Conservation (phyloP, 164 flowering plant species). For the Magnolia kwangsiensis region DNA sequence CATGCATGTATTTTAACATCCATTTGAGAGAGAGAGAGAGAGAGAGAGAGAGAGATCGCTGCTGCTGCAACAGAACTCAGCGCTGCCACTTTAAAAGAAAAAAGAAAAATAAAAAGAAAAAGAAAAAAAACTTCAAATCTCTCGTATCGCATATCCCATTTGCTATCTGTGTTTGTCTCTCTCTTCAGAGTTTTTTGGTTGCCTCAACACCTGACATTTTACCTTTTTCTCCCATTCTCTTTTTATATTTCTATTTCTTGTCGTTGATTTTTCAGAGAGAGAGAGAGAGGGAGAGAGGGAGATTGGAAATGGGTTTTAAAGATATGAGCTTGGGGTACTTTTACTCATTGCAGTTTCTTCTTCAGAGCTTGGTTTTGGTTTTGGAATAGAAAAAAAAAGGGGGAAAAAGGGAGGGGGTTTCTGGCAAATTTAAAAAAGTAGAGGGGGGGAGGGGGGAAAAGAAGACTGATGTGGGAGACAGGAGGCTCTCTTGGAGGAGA, state of each 20-base stretch:
- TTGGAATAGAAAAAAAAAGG: neutral
- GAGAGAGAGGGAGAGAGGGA: neutral
- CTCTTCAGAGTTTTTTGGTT: neutral
- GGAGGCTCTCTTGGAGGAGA: slow-evolving; percentile 74
- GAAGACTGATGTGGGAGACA: slow-evolving; percentile 44
- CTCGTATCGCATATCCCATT: too few species aligned
- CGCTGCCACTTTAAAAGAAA: neutral
- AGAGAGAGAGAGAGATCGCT: slow-evolving; percentile 5
- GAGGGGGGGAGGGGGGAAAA: neutral
- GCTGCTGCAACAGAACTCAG: neutral
- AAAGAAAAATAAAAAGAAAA: neutral
- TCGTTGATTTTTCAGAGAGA: slow-evolving; percentile 20
- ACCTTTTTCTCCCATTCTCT: too few species aligned
- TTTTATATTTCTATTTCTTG: neutral
- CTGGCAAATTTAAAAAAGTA: neutral
- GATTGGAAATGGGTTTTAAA: slow-evolving; percentile 25
- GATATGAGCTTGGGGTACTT: slow-evolving; percentile 17
- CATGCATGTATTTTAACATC: neutral
- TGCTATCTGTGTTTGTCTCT: neutral
- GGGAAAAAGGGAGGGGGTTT: neutral
- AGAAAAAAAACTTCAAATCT: neutral
- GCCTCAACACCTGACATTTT: neutral
- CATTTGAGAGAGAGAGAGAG: neutral
- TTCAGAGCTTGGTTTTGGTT: slow-evolving; percentile 4
- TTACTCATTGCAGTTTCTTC: neutral